Conservation (phyloP, 2,329 filamentous ascomycete genomes). For the Colletotrichum sp. region DNA sequence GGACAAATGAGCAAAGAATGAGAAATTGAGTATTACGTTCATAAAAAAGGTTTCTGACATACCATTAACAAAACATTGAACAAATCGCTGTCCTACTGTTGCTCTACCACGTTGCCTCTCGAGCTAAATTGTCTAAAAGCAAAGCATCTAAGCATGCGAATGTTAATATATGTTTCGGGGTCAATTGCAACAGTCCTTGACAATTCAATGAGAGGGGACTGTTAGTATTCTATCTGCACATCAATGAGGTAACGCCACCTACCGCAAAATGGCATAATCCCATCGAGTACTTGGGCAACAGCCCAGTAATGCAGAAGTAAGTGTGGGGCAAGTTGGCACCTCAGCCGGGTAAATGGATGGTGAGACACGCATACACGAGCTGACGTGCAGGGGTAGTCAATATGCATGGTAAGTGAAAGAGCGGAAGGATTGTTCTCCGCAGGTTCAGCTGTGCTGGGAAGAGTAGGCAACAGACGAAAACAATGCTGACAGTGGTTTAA, state of each 20-base stretch:
- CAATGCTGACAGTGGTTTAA: not conserved
- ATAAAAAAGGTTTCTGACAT: not conserved
- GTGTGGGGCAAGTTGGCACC: not conserved
- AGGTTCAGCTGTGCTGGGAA: not conserved
- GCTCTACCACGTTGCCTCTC: not conserved
- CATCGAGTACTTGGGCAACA: not conserved
- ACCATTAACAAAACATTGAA: not conserved
- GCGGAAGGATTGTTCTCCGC: not conserved
- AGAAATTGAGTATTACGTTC: not conserved
- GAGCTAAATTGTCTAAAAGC: not conserved
- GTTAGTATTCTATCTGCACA: not conserved
- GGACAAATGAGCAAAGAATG: not conserved
- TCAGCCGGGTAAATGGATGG: not conserved
- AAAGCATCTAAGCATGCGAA: not conserved
- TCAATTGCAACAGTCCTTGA: not conserved
- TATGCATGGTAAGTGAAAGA: not conserved
- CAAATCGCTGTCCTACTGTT: not conserved
- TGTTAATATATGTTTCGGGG: not conserved
- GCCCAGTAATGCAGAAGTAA: not conserved
- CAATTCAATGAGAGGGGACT: not conserved
- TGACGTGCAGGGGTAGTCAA: not conserved
- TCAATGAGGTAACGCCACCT: not conserved
- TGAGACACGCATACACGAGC: slow-evolving; percentile 11
- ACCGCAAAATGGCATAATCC: not conserved
- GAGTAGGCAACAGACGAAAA: no score